Evolutionary conservation across 768 basidiomycete genomes (phyloP).

Genomic region (Dacryopinax primogenitus): DNA sequence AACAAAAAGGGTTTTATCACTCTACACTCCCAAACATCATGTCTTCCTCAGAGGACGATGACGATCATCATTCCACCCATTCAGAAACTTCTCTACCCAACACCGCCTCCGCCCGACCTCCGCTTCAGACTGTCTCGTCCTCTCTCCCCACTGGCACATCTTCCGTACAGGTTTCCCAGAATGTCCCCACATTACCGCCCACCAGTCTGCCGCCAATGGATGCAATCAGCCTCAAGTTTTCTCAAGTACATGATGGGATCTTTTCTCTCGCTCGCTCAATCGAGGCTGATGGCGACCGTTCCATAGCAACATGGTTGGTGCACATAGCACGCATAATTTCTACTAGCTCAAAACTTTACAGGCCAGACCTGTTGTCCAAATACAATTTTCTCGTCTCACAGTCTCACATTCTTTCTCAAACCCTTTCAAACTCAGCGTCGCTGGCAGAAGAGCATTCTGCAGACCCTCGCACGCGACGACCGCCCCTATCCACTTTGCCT

Average conservation of each 20-base stretch:
- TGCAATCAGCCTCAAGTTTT: neutral
- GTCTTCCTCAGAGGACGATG: slow-evolving; percentile 4
- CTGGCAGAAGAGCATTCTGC: neutral
- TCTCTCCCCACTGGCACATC: neutral
- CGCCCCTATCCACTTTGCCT: neutral
- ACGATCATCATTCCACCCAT: neutral
- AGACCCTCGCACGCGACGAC: neutral
- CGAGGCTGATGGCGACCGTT: slow-evolving; percentile 35
- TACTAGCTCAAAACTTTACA: slow-evolving; percentile 34
- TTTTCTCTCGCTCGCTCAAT: slow-evolving; percentile 33
- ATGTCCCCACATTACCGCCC: neutral
- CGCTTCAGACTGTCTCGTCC: no score
- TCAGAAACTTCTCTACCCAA: neutral
- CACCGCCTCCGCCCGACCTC: neutral
- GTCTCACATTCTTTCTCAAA: slow-evolving; percentile 60
- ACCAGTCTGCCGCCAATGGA: neutral
- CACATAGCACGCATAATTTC: neutral
- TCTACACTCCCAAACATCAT: no score
- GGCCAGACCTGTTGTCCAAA: slow-evolving; percentile 78
- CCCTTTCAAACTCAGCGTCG: slow-evolving; percentile 30
- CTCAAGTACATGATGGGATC: neutral
- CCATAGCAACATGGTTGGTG: neutral
- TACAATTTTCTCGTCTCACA: slow-evolving; percentile 76
- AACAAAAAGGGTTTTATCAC: no score
- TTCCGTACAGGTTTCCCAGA: neutral